These are phyloP conservation scores for Penicillium capsulatum DNA, from an alignment of 2,329 filamentous ascomycete species.

Conservation along the genomic window DNA sequence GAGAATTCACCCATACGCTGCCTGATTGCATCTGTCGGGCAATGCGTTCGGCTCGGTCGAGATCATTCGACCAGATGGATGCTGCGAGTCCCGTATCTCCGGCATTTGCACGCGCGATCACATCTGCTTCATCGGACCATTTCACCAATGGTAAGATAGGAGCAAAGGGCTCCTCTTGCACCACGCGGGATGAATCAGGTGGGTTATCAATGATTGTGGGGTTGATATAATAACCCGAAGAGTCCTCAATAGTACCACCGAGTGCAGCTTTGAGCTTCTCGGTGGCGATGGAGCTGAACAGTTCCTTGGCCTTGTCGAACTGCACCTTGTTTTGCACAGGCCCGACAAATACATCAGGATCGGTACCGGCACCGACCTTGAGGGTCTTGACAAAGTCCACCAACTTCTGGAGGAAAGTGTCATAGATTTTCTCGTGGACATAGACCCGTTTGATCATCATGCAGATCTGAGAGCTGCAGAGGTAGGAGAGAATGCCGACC, in stretches of 20 bases:
- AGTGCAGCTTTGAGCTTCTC: constrained; percentile 52
- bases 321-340: constrained; percentile 64
- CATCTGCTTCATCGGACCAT: constrained; percentile 59
- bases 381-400: constrained; percentile 45
- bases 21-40: constrained; percentile 55
- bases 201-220: constrained; percentile 59
- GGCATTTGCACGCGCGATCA: constrained; percentile 54
- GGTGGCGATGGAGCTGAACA: constrained; percentile 54
- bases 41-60: constrained; percentile 49
- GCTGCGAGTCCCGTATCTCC: constrained; percentile 53
- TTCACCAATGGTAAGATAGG: constrained; percentile 61
- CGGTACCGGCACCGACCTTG: constrained; percentile 37
- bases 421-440: constrained; percentile 58
- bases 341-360: constrained; percentile 50
- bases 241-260: constrained; percentile 45
- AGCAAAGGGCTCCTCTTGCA: constrained; percentile 59
- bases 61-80: constrained; percentile 56
- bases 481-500: constrained; percentile 49
- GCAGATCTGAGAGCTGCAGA: constrained; percentile 55
- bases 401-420: constrained; percentile 49
- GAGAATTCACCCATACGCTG: constrained; percentile 57
- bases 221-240: constrained; percentile 54
- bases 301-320: constrained; percentile 55
- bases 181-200: constrained; percentile 52
- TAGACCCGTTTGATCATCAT: constrained; percentile 58